phyloP scores from a whole-genome alignment of 2,329 filamentous ascomycete genomes.

The Pyrenochaeta sp. region DNA sequence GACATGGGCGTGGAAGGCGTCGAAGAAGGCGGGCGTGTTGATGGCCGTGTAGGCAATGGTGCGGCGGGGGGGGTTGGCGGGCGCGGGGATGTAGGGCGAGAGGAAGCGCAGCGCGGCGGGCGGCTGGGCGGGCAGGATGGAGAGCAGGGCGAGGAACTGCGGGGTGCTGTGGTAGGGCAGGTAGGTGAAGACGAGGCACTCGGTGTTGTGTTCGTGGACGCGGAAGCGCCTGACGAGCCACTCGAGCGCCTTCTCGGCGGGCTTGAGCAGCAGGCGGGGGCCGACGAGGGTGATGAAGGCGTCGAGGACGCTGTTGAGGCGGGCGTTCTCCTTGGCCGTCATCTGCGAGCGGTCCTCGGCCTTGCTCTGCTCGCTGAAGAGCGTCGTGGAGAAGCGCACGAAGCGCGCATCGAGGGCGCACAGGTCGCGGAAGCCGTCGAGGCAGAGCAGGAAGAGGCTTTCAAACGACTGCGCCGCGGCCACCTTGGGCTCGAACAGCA shows the following conservation, averaged over 20 bases:
- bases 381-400: slow-evolving; percentile 71
- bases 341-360: slow-evolving; percentile 86
- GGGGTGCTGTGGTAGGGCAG: slow-evolving; percentile 90
- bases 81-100: slow-evolving; percentile 80
- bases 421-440: slow-evolving; percentile 88
- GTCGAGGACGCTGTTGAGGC: slow-evolving; percentile 79
- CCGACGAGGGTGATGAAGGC: slow-evolving; percentile 83
- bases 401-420: slow-evolving; percentile 87
- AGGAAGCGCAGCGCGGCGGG: slow-evolving; percentile 83
- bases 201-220: slow-evolving; percentile 89
- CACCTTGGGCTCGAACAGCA: slow-evolving; percentile 88
- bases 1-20: slow-evolving; percentile 78
- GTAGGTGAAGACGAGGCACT: slow-evolving; percentile 80
- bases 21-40: slow-evolving; percentile 78
- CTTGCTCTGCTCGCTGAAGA: slow-evolving; percentile 96
- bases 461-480: slow-evolving; percentile 91
- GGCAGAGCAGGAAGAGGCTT: slow-evolving; percentile 83
- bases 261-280: slow-evolving; percentile 79
- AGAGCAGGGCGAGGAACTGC: slow-evolving; percentile 83
- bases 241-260: slow-evolving; percentile 89
- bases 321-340: slow-evolving; percentile 79
- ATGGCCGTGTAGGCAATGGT: slow-evolving; percentile 84
- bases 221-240: slow-evolving; percentile 92
- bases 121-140: slow-evolving; percentile 80
- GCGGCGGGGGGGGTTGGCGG: slow-evolving; percentile 78